Evolutionary conservation across 306 rosid species (phyloP).

Genomic region (Psophocarpus tetragonolobus): DNA sequence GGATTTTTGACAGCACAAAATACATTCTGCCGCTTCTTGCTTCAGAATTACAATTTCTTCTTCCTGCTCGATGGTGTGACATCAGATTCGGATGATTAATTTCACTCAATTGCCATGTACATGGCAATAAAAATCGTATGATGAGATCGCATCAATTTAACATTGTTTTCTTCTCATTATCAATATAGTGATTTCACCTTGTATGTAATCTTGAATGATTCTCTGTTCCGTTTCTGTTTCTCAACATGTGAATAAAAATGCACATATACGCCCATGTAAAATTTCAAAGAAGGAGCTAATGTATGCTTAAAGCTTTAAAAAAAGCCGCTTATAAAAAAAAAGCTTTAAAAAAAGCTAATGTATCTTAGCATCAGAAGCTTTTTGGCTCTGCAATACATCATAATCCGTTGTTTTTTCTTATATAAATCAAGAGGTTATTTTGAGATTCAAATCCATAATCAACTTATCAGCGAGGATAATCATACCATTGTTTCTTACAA

Average conservation of each 20-base stretch:
- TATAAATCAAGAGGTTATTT: too few species aligned
- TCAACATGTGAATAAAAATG: neutral
- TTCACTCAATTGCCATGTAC: neutral
- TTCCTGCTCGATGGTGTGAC: neutral
- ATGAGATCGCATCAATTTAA: neutral
- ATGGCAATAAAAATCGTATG: neutral
- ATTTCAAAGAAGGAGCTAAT: neutral
- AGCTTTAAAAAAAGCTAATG: too few species aligned
- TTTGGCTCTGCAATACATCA: too few species aligned
- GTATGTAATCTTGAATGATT: neutral
- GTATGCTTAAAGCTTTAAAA: neutral
- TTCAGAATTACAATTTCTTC: neutral
- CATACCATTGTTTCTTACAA: too few species aligned
- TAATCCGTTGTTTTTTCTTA: too few species aligned
- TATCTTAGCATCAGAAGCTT: too few species aligned
- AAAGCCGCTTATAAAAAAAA: too few species aligned
- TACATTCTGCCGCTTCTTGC: constrained; percentile 2
- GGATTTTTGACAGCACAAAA: constrained; percentile 11
- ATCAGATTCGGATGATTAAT: neutral
- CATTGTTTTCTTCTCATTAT: neutral
- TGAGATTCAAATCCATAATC: too few species aligned
- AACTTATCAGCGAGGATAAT: too few species aligned
- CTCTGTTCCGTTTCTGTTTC: neutral
- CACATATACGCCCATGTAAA: neutral
- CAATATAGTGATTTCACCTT: neutral